Conservation (phyloP, 1,139 yeast genomes). For the Taphrina wiesneri region DNA sequence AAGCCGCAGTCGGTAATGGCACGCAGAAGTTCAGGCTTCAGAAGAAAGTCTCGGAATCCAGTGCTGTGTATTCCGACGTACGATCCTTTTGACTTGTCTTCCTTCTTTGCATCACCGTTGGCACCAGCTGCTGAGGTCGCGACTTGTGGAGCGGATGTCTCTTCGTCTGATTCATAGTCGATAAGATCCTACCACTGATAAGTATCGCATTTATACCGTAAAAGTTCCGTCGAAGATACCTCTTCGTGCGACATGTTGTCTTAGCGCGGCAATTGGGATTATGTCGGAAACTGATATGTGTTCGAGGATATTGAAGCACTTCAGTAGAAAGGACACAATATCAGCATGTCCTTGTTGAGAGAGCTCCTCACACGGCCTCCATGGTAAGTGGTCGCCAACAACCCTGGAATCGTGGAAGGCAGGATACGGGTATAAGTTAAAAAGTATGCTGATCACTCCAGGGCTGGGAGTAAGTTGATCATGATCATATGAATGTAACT, state of each 20-base stretch:
- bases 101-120: slow-evolving; percentile 50
- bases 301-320: background rate
- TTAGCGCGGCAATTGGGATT: background rate
- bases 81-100: slow-evolving; percentile 84
- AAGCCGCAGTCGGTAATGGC: slow-evolving; percentile 99
- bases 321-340: background rate
- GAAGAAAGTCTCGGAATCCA: slow-evolving; percentile 94
- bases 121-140: slow-evolving; percentile 43
- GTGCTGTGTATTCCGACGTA: slow-evolving; percentile 98
- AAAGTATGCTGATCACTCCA: too few relatives aligned
- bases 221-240: background rate
- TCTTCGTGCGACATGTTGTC: slow-evolving; percentile 22
- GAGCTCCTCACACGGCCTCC: background rate
- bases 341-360: background rate
- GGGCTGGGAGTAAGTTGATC: too few relatives aligned
- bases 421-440: background rate
- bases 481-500: too few relatives aligned
- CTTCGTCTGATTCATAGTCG: slow-evolving; percentile 39
- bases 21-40: slow-evolving; percentile 93
- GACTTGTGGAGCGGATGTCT: slow-evolving; percentile 53
- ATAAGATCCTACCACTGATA: slow-evolving; percentile 63
- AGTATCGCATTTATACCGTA: background rate
- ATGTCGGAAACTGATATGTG: background rate
- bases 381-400: background rate
- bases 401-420: background rate